Percentiles rank a stretch among this genome's conserved stretches.
Conservation (phyloP, 2,329 filamentous ascomycete species). For the Dothideomycetidae sp. region DNA sequence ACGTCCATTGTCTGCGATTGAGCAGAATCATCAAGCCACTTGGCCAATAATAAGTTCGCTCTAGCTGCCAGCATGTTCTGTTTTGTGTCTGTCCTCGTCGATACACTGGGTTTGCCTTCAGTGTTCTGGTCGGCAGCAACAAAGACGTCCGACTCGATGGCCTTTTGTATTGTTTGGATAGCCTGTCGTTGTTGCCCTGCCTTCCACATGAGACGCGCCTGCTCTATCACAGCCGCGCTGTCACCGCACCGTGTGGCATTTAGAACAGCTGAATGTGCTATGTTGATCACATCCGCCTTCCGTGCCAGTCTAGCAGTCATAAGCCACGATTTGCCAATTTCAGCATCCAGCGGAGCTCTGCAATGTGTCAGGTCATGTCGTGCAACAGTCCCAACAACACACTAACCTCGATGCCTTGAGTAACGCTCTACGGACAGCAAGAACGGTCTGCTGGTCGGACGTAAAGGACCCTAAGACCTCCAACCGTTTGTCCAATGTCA, state of each 20-base stretch:
- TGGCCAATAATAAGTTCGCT: slow-evolving; percentile 78
- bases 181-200: slow-evolving; percentile 89
- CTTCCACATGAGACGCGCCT: slow-evolving; percentile 83
- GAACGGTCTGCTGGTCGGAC: slow-evolving; percentile 82
- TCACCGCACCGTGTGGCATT: slow-evolving; percentile 77
- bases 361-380: slow-evolving; percentile 10
- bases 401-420: slow-evolving; percentile 64
- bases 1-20: slow-evolving; percentile 76
- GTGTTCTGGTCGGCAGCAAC: slow-evolving; percentile 26
- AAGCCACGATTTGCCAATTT: slow-evolving; percentile 76
- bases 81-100: slow-evolving; percentile 19
- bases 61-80: slow-evolving; percentile 54
- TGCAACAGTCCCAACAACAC: slow-evolving; percentile 1
- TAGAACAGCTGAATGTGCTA: slow-evolving; percentile 86
- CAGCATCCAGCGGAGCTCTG: slow-evolving; percentile 34
- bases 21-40: slow-evolving; percentile 92
- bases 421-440: slow-evolving; percentile 70
- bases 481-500: slow-evolving; percentile 56
- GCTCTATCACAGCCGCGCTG: slow-evolving; percentile 80
- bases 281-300: slow-evolving; percentile 68
- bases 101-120: slow-evolving; percentile 23
- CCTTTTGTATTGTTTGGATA: slow-evolving; percentile 77
- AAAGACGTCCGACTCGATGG: slow-evolving; percentile 71
- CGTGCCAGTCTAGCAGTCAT: slow-evolving; percentile 72
- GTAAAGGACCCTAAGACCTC: slow-evolving; percentile 79